Conservation (phyloP, 768 basidiomycete species). For the Hypholoma sublateritium region DNA sequence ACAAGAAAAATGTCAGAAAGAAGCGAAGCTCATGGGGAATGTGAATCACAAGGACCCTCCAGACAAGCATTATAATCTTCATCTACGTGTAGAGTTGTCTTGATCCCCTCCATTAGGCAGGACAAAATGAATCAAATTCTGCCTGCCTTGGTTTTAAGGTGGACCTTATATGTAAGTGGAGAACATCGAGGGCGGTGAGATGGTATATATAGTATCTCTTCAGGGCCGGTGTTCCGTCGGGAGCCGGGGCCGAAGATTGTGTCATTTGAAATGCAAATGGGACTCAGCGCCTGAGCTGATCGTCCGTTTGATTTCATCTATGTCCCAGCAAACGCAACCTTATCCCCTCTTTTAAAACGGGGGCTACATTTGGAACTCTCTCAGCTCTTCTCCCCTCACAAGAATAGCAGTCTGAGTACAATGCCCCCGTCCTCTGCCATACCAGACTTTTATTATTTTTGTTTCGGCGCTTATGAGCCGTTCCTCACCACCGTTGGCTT, state of each 20-base stretch:
- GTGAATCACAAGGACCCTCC: slow-evolving; percentile 19
- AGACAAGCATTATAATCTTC: slow-evolving; percentile 74
- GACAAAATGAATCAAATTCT: slow-evolving; percentile 41
- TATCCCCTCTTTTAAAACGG: slow-evolving; percentile 4
- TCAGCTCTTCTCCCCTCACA: slow-evolving; percentile 6
- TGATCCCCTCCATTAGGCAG: slow-evolving; percentile 80
- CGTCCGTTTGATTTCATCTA: background rate
- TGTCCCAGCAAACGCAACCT: slow-evolving; percentile 1
- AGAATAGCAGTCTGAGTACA: slow-evolving; percentile 9
- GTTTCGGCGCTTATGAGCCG: slow-evolving; percentile 78
- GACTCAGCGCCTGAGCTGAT: background rate
- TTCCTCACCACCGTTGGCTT: slow-evolving; percentile 63
- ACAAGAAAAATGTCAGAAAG: slow-evolving; percentile 43
- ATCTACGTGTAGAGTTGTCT: slow-evolving; percentile 46
- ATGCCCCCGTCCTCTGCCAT: slow-evolving; percentile 60
- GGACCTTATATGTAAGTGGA: slow-evolving; percentile 54
- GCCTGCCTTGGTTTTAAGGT: slow-evolving; percentile 69
- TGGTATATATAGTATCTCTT: slow-evolving; percentile 19
- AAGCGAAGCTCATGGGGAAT: slow-evolving; percentile 51
- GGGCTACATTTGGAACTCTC: background rate
- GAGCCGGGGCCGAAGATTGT: background rate
- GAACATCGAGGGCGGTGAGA: slow-evolving; percentile 3
- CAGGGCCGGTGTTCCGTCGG: slow-evolving; percentile 32
- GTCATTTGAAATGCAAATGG: background rate
- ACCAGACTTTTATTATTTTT: slow-evolving; percentile 69